Base-by-base conservation (phyloP, 1,284 basidiomycete species). In the Pascua guehoae region DNA sequence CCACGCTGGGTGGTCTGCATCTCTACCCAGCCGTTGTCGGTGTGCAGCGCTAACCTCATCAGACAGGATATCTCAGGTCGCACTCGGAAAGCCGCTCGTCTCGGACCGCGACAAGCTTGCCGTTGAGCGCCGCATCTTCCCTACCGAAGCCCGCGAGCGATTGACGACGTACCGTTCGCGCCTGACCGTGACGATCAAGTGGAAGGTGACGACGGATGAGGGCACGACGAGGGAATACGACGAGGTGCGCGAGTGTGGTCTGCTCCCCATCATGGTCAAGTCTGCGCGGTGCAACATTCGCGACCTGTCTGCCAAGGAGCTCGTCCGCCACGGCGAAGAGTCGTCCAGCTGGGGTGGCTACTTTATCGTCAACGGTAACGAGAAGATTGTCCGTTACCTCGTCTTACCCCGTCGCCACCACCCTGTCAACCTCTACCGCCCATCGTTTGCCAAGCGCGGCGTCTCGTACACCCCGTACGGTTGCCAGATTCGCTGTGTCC, bases 331-430 rank as follows among this genome's bases (percentile, higher is more conserved):
- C 66, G 88, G 95, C 72, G 96, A 99, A 81, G 96, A 99, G 73
- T 87, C 96, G 4, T 93, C 95, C 78, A 96, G 98, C 75, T 96
- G 98, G 73, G 96, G 96, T 47, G 96, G 95, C 36, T 98, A 98
- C 80, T 99, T 98, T 73, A 85, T 99, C 69, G 88, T 99, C 75
- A 99, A 99, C 76, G 96, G 96, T 61, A 98, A 98, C 79, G 96
- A 99, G 80, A 91, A 94, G 79, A 85, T 99, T 65, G 92, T 99
- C 69, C 92, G 96, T 58, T 98, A 94, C 79, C 88, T 78, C 54
- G 71, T 89, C 84, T 74, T 84, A 86, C 68, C 82, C 86, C 66
- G 81, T 79, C 62, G 88, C 87, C 79, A 82, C 81, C 62, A 86
- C 85, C 65, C 85, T 83, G 44, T 89, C 85, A 76, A 78, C 79